Percentiles rank a stretch among this genome's conserved stretches.
Evolutionary conservation across 1,284 basidiomycete species (phyloP).

Genomic region (Leccinum griseonigrum): DNA sequence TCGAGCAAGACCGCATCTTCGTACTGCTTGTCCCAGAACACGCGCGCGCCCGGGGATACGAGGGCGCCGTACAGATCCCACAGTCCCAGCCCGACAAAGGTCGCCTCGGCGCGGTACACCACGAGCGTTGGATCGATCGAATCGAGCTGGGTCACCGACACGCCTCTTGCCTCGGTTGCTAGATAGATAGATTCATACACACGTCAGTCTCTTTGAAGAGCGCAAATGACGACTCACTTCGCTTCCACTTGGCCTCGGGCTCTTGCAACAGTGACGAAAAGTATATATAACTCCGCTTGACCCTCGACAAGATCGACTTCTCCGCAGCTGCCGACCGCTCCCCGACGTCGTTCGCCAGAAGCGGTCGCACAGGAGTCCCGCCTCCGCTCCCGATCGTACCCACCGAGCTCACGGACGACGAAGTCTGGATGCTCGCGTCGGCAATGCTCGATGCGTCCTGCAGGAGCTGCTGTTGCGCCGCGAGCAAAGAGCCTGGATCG

Average conservation of each 20-base stretch:
- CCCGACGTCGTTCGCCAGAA: constrained; percentile 33
- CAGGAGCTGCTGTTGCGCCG: constrained; percentile 53
- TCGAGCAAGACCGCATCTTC: constrained; percentile 86
- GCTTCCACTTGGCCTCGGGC: constrained; percentile 97
- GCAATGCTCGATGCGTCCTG: constrained; percentile 70
- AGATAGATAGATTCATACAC: constrained; percentile 16
- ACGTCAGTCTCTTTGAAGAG: background rate
- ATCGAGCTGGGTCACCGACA: constrained; percentile 93
- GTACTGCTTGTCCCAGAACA: constrained; percentile 88
- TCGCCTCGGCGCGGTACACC: constrained; percentile 95
- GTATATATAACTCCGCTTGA: constrained; percentile 95
- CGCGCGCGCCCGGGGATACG: constrained; percentile 76
- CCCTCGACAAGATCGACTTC: constrained; percentile 79
- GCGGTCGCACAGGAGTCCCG: constrained; percentile 35
- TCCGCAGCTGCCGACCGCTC: constrained; percentile 66
- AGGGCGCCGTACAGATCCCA: constrained; percentile 97
- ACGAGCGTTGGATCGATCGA: constrained; percentile 97
- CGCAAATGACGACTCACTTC: constrained; percentile 48
- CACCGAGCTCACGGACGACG: constrained; percentile 47
- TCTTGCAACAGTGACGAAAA: constrained; percentile 97
- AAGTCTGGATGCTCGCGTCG: constrained; percentile 62
- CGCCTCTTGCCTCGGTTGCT: constrained; percentile 85
- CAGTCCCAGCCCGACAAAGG: constrained; percentile 93
- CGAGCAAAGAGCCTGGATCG: constrained; percentile 54
- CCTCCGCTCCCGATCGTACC: constrained; percentile 34